These are phyloP conservation scores for Neurospora intermedia DNA, from an alignment of 495 filamentous ascomycete species.

Conservation along the genomic window DNA sequence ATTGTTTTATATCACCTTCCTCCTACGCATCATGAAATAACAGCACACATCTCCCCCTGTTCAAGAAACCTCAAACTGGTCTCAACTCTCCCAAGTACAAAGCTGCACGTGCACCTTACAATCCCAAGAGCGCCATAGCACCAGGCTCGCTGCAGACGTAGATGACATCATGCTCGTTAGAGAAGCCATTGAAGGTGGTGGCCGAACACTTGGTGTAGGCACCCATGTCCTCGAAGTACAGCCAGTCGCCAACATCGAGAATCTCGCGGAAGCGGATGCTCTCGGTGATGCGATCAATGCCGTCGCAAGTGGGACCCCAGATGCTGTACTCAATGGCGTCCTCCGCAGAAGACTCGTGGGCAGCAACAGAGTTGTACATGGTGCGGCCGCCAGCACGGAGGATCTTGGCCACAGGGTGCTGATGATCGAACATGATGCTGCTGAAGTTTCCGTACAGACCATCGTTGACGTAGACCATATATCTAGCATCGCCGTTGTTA, in stretches of 20 bases:
- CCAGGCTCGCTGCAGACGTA: constrained; percentile 91
- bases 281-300: constrained; percentile 83
- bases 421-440: constrained; percentile 98
- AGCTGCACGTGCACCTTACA: constrained; percentile 5
- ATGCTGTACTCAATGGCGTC: constrained; percentile 66
- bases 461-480: constrained; percentile 96
- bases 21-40: not conserved
- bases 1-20: not conserved
- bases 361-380: constrained; percentile 34
- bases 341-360: constrained; percentile 22
- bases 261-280: constrained; percentile 61
- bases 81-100: not conserved
- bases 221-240: constrained; percentile 98
- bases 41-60: not conserved
- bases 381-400: constrained; percentile 50
- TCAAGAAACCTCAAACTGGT: not conserved
- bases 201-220: constrained; percentile 97
- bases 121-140: constrained; percentile 59
- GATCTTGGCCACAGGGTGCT: constrained; percentile 76
- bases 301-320: constrained; percentile 97
- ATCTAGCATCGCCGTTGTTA: constrained; percentile 46
- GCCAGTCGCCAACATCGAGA: constrained; percentile 87
- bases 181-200: constrained; percentile 97
- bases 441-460: constrained; percentile 97
- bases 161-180: constrained; percentile 80